Evolutionary conservation across 345 rosid genomes (phyloP).

Genomic region (Citrus glauca): DNA sequence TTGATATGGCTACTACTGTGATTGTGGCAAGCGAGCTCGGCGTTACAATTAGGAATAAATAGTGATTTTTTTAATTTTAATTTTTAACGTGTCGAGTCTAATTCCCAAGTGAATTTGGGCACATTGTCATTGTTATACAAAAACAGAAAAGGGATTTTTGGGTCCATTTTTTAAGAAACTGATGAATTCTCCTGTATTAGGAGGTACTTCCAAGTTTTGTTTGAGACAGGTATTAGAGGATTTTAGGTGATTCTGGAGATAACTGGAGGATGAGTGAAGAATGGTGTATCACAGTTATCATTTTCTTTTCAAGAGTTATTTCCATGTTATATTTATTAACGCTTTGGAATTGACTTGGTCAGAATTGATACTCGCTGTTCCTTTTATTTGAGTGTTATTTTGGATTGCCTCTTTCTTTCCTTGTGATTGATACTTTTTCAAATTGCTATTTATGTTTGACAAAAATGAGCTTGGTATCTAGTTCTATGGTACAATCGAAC

Average conservation of each 20-base stretch:
- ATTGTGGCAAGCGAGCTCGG: constrained; percentile 90
- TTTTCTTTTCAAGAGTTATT: constrained; percentile 3
- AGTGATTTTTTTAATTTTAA: neutral
- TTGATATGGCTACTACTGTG: constrained; percentile 89
- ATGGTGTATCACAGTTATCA: neutral
- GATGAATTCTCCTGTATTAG: neutral
- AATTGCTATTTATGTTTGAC: constrained; percentile 1
- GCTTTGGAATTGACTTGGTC: constrained; percentile 2
- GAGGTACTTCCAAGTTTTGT: neutral
- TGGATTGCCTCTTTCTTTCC: neutral
- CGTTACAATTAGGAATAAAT: constrained; percentile 53
- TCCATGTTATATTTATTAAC: constrained; percentile 1
- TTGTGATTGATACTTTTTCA: neutral
- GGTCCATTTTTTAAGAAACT: neutral
- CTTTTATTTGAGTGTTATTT: neutral
- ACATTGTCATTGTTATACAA: neutral
- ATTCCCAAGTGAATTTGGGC: constrained; percentile 6
- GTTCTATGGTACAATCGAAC: neutral
- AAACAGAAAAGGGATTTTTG: neutral
- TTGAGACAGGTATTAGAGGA: neutral
- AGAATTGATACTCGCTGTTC: neutral
- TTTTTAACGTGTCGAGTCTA: neutral
- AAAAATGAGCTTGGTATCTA: neutral
- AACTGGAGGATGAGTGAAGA: constrained; percentile 4
- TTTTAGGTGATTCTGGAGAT: neutral